Evolutionary conservation across 2,329 filamentous ascomycete species (phyloP).

Genomic region (Monosporascus sp.): DNA sequence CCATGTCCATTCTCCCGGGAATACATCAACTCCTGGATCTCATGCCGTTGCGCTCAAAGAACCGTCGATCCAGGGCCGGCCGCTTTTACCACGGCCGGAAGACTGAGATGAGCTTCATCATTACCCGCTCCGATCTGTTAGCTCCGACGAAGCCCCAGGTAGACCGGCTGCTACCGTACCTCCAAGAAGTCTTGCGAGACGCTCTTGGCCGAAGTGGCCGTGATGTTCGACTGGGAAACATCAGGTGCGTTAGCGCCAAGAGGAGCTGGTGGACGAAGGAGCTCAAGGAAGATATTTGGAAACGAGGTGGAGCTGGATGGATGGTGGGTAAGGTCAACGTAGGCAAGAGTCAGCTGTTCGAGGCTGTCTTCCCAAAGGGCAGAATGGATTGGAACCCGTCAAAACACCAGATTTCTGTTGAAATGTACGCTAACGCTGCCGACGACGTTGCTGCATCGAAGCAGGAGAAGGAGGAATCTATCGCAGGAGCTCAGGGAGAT

Average conservation of each 20-base stretch:
- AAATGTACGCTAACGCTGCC: conserved; percentile 20
- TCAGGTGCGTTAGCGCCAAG: conserved; percentile 80
- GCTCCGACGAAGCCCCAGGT: conserved; percentile 80
- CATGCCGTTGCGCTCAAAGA: conserved; percentile 70
- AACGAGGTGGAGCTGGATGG: conserved; percentile 82
- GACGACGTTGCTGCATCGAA: background rate
- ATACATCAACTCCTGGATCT: conserved; percentile 66
- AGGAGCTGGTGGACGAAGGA: conserved; percentile 86
- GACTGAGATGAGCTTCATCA: conserved; percentile 82
- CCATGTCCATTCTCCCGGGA: conserved; percentile 81
- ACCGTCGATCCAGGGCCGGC: conserved; percentile 66
- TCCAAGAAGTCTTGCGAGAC: conserved; percentile 70
- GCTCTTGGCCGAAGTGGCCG: conserved; percentile 63
- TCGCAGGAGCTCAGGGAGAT: background rate
- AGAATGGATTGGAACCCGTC: conserved; percentile 39
- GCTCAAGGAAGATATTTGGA: conserved; percentile 80
- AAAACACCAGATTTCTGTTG: conserved; percentile 31
- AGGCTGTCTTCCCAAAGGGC: conserved; percentile 79
- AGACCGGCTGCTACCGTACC: conserved; percentile 78
- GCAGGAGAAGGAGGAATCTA: background rate
- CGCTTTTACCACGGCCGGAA: conserved; percentile 63
- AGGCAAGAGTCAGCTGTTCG: conserved; percentile 89
- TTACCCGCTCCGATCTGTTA: conserved; percentile 82
- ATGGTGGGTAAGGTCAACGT: conserved; percentile 98
- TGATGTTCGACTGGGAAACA: conserved; percentile 78